A percentile compares a stretch with the other conserved stretches of the same genome.
Conservation (phyloP, 2,329 filamentous ascomycete species). For the Verticillium dahliae region DNA sequence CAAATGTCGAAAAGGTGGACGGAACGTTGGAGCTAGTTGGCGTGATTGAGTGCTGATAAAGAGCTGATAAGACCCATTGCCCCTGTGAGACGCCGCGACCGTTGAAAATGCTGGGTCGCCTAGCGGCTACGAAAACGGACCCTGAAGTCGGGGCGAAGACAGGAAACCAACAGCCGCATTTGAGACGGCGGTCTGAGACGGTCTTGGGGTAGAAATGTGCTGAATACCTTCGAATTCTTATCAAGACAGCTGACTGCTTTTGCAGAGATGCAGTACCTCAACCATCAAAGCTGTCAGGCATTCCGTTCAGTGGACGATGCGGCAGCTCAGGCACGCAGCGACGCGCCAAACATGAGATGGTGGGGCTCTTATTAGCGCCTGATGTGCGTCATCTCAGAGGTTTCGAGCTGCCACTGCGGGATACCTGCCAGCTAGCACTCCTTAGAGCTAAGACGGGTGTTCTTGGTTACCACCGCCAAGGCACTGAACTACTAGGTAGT, state of each 20-base stretch:
- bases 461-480: too few relatives aligned
- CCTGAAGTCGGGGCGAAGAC: neutral
- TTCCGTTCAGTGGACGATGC: neutral
- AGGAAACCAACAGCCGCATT: neutral
- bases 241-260: neutral
- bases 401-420: neutral
- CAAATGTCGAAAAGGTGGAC: neutral
- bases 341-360: neutral
- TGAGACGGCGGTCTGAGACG: too few relatives aligned
- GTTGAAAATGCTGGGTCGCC: neutral
- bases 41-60: neutral
- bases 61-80: neutral
- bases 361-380: neutral
- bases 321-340: neutral
- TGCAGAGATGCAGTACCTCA: neutral
- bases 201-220: too few relatives aligned
- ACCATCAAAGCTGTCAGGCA: neutral
- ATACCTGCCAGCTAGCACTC: too few relatives aligned
- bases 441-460: too few relatives aligned
- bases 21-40: neutral
- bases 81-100: neutral
- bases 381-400: neutral
- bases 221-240: too few relatives aligned
- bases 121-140: neutral
- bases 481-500: too few relatives aligned